Base-by-base conservation (phyloP, 1,139 yeast genomes). In the Lodderomyces parapsilosis region DNA sequence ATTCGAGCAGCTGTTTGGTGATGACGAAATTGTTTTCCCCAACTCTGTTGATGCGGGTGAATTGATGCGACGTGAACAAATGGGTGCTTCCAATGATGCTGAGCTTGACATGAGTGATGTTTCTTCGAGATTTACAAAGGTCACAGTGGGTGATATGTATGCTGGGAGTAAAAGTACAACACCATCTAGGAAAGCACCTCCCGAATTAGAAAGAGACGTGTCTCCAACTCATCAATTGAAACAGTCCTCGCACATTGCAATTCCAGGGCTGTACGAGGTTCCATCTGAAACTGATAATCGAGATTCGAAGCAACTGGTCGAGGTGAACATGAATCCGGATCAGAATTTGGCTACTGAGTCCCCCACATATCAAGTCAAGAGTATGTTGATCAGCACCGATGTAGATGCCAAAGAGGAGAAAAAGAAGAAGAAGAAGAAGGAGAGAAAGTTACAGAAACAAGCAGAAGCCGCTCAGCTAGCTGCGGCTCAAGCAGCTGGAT, bases 401-500 rank as follows among this genome's bases (percentile, higher is more conserved):
- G 33, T 36, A 13, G 34, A 46, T 4, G 4, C 18, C 19, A 13
- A 15, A 8, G 33, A 38, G 15, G 33, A 46, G 47, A 48, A 47
- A 37, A 44, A 44, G 39, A 48, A 48, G 42, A 40, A 43, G 36
- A 47, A 42, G 53, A 50, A 33, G 39, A 40, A 36, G 46, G 43
- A 43, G 36, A 36, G 49, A 25, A 49, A 52, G 44, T 45, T 49
- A 36, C 50, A 51, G 27, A 50, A 53, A 39, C 55, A 51, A 37
- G 61, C 59, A n/a, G 54, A 57, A 43, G 58, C 59, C 40, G 65
- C 65, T 2, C 60, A 61, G 41, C 47, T 56, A 17, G 60, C 55
- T 2, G 54, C 55, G 5, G 55, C 53, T 4, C 51, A 48, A 44
- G 57, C 55, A 15, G 55, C 53, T 4, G 56, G 54, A 28, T 48